Evolutionary conservation across 352 stramenopile species (phyloP).

Genomic region (Phytophthora pinifolia): DNA sequence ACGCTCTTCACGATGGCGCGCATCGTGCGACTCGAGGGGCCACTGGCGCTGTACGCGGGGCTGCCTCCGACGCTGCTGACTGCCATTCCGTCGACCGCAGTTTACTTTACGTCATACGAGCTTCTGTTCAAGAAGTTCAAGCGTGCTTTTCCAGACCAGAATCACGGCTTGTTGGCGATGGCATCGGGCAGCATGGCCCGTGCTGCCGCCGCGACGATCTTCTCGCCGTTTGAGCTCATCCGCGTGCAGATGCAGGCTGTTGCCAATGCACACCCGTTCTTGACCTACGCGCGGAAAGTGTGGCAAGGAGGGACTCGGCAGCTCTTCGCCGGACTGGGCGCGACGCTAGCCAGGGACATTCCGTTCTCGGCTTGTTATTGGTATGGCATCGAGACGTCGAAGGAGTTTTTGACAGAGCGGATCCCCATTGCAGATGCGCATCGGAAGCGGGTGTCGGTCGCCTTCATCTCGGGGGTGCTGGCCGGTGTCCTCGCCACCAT

Average conservation of each 20-base stretch:
- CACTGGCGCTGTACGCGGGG: constrained; percentile 74
- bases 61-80: constrained; percentile 92
- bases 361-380: constrained; percentile 95
- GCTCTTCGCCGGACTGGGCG: constrained; percentile 74
- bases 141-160: constrained; percentile 37
- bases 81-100: constrained; percentile 90
- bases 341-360: constrained; percentile 93
- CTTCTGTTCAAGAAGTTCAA: constrained; percentile 46
- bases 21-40: constrained; percentile 63
- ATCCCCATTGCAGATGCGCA: constrained; percentile 30
- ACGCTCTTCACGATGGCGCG: constrained; percentile 64
- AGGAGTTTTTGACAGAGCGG: constrained; percentile 39
- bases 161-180: constrained; percentile 50
- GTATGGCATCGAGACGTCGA: constrained; percentile 88
- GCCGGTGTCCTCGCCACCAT: constrained; percentile 87
- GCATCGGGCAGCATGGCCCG: constrained; percentile 54
- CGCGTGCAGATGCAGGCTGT: constrained; percentile 84
- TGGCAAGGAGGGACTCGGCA: constrained; percentile 42
- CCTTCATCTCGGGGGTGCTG: constrained; percentile 83
- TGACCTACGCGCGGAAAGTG: constrained; percentile 39
- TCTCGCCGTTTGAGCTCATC: constrained; percentile 87
- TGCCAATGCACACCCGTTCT: constrained; percentile 53
- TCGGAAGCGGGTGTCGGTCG: constrained; percentile 44
- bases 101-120: constrained; percentile 96
- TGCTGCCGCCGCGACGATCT: constrained; percentile 57